Percentiles rank a stretch among this genome's conserved stretches.
Evolutionary conservation across 208 protist species (phyloP).

Genomic region (Crithidia acanthocephali): DNA sequence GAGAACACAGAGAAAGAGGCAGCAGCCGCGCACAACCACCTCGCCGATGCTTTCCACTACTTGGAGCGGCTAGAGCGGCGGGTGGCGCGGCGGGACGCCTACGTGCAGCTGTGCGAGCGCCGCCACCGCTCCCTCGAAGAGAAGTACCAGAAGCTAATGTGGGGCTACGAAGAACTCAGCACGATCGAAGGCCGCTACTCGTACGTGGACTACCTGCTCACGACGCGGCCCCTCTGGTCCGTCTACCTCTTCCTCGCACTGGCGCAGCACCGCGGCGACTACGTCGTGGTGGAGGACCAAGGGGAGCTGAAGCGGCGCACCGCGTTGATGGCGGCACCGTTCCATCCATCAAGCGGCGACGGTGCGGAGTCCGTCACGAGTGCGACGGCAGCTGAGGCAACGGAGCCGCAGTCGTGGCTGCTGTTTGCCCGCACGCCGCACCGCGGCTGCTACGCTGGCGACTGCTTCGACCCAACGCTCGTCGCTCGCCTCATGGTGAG

Average conservation of each 20-base stretch:
- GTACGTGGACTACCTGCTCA: slow-evolving; percentile 78
- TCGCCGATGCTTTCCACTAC: slow-evolving; percentile 81
- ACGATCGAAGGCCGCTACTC: slow-evolving; percentile 68
- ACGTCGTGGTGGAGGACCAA: slow-evolving; percentile 28
- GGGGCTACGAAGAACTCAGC: slow-evolving; percentile 81
- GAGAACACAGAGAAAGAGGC: slow-evolving; percentile 86
- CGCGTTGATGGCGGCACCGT: neutral
- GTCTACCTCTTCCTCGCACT: slow-evolving; percentile 69
- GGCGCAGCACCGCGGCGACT: slow-evolving; percentile 61
- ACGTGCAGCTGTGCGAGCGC: slow-evolving; percentile 47
- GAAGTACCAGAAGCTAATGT: slow-evolving; percentile 91
- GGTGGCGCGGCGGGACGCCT: slow-evolving; percentile 72
- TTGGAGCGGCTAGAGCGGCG: slow-evolving; percentile 87
- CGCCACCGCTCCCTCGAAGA: slow-evolving; percentile 77
- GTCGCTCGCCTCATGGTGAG: slow-evolving; percentile 43
- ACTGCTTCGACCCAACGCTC: slow-evolving; percentile 42
- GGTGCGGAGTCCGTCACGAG: neutral
- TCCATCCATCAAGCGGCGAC: neutral
- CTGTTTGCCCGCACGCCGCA: slow-evolving; percentile 43
- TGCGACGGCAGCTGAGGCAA: neutral
- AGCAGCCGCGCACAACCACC: slow-evolving; percentile 69
- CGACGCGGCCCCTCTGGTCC: slow-evolving; percentile 64
- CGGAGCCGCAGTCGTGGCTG: slow-evolving; percentile 33
- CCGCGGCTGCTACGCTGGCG: slow-evolving; percentile 51
- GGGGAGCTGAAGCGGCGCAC: slow-evolving; percentile 17